Evolutionary conservation across 2,329 filamentous ascomycete genomes (phyloP).

Genomic region (Albifimbria verrucaria): DNA sequence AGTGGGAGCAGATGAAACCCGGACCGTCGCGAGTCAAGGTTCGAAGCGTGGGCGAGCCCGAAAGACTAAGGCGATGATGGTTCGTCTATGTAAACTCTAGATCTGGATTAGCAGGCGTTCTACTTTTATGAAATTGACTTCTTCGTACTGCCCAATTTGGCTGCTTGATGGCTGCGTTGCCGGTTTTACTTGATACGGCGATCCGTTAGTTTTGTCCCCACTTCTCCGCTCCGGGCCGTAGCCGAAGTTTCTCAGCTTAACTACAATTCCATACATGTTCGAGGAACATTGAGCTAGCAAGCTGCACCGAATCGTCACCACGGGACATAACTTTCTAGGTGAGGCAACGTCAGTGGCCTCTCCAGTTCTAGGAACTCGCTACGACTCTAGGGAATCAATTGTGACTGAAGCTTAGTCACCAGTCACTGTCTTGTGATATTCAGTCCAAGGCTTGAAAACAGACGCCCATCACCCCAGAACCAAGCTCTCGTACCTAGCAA

Average conservation of each 20-base stretch:
- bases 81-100: neutral
- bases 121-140: neutral
- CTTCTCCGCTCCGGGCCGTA: neutral
- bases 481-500: neutral
- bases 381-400: too few species aligned
- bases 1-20: slow-evolving; percentile 63
- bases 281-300: too few species aligned
- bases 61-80: slow-evolving; percentile 15
- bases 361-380: too few species aligned
- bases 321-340: too few species aligned
- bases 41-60: slow-evolving; percentile 19
- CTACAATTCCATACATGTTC: too few species aligned
- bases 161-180: neutral
- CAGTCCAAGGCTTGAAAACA: neutral
- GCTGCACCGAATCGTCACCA: too few species aligned
- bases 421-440: too few species aligned
- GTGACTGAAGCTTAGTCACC: too few species aligned
- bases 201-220: neutral
- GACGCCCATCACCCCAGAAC: slow-evolving; percentile 3
- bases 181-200: neutral
- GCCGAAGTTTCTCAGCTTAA: neutral
- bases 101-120: neutral
- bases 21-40: slow-evolving; percentile 52
- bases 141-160: too few species aligned
- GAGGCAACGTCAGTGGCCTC: too few species aligned